phyloP scores from a whole-genome alignment of 257 asterid species.

The Catharanthus roseus region DNA sequence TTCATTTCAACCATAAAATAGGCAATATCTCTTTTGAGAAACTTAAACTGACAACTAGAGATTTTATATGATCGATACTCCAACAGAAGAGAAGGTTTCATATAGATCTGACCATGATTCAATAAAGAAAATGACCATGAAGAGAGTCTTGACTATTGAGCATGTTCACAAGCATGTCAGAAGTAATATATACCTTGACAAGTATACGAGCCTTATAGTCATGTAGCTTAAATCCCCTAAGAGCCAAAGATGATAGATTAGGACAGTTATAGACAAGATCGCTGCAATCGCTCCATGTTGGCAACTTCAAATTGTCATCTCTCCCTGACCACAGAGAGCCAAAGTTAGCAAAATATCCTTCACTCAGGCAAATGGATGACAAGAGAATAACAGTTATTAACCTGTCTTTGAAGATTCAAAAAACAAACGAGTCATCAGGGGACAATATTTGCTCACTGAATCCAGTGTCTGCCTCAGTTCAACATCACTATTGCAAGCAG shows the following conservation, averaged over 20 bases:
- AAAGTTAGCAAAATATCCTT: slow-evolving; percentile 23
- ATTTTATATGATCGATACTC: not conserved
- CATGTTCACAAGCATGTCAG: not conserved
- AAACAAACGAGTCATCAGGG: slow-evolving; percentile 58
- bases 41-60: not conserved
- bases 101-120: not conserved
- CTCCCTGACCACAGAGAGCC: slow-evolving; percentile 44
- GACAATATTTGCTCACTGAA: slow-evolving; percentile 67
- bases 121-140: not conserved
- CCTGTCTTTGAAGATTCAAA: slow-evolving; percentile 77
- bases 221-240: slow-evolving; percentile 69
- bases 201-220: slow-evolving; percentile 56
- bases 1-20: not conserved
- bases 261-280: slow-evolving; percentile 64
- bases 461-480: slow-evolving; percentile 68
- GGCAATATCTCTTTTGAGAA: not conserved
- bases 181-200: slow-evolving; percentile 55
- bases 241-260: slow-evolving; percentile 51
- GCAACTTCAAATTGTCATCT: slow-evolving; percentile 72
- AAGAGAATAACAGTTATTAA: slow-evolving; percentile 19
- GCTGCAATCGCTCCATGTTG: slow-evolving; percentile 60
- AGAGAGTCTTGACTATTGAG: not conserved
- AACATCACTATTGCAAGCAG: slow-evolving; percentile 41
- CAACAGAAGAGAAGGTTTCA: not conserved
- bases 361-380: slow-evolving; percentile 4